Evolutionary conservation across 2,329 filamentous ascomycete species (phyloP).

Genomic region (Cryphonectria parasitica): DNA sequence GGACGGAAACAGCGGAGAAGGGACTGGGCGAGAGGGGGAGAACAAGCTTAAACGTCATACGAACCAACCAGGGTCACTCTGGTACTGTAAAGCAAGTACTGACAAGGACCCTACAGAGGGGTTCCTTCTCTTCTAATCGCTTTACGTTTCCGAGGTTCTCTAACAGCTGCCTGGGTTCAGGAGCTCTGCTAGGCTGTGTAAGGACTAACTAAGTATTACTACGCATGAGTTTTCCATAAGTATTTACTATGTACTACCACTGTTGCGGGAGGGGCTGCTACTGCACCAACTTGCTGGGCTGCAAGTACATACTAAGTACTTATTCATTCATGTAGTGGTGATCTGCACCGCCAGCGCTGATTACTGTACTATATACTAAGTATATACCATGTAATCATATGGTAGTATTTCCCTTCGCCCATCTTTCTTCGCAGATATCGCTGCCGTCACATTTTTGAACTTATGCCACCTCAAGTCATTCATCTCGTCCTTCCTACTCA

Average conservation of each 20-base stretch:
- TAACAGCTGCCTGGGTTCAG: background rate
- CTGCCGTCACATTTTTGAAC: background rate
- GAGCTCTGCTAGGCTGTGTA: background rate
- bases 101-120: background rate
- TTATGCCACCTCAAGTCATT: background rate
- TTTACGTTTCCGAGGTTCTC: background rate
- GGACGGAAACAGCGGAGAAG: background rate
- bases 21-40: background rate
- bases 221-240: no score
- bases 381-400: background rate
- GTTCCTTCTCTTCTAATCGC: background rate
- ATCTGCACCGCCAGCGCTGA: background rate
- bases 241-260: no score
- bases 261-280: background rate
- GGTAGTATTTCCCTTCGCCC: background rate
- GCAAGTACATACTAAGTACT: background rate
- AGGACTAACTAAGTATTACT: background rate
- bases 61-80: background rate
- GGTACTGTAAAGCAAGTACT: no score
- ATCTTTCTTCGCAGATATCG: slow-evolving; percentile 13
- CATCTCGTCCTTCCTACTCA: background rate
- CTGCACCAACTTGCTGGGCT: background rate
- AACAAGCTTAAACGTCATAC: slow-evolving; percentile 17
- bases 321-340: background rate
- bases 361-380: background rate